Conservation (phyloP, 768 basidiomycete species). For the Gautieria morchelliformis region DNA sequence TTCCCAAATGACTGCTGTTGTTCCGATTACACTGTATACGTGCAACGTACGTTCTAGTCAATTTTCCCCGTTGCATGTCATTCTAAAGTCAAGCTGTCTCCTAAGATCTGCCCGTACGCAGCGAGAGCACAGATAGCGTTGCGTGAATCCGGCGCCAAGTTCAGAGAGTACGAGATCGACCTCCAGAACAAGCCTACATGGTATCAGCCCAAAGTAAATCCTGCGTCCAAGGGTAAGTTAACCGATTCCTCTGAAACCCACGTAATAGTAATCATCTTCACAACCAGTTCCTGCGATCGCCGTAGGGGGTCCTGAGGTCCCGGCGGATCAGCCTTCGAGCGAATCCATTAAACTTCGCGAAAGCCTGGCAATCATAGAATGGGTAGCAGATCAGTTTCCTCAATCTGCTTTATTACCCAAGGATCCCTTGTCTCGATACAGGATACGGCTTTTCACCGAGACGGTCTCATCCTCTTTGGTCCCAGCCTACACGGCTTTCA, state of each 20-base stretch:
- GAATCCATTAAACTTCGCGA: slow-evolving; percentile 55
- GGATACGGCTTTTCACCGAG: slow-evolving; percentile 56
- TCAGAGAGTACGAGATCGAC: slow-evolving; percentile 47
- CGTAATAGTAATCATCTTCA: no score
- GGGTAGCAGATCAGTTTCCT: slow-evolving; percentile 52
- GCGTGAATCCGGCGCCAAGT: slow-evolving; percentile 42
- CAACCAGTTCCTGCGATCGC: slow-evolving; percentile 44
- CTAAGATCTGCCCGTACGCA: no score
- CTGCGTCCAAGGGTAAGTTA: slow-evolving; percentile 47
- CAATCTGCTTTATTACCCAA: slow-evolving; percentile 39
- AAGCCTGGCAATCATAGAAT: slow-evolving; percentile 56
- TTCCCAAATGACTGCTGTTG: no score
- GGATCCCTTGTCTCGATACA: slow-evolving; percentile 47
- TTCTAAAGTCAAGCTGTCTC: neutral
- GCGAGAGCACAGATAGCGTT: no score
- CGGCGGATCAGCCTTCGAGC: slow-evolving; percentile 47
- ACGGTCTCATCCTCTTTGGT: slow-evolving; percentile 36
- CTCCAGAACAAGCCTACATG: slow-evolving; percentile 69
- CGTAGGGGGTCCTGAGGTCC: slow-evolving; percentile 49
- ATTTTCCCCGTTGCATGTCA: neutral
- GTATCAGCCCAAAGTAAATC: slow-evolving; percentile 59
- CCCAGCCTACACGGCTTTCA: slow-evolving; percentile 28
- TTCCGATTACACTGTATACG: slow-evolving; percentile 33
- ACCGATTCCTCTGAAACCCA: no score
- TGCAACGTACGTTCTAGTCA: slow-evolving; percentile 30